Percentiles rank a stretch among this genome's conserved stretches.
These are phyloP conservation scores for Tephrocybe sp. DNA, from an alignment of 768 basidiomycete genomes.

Conservation along the genomic window DNA sequence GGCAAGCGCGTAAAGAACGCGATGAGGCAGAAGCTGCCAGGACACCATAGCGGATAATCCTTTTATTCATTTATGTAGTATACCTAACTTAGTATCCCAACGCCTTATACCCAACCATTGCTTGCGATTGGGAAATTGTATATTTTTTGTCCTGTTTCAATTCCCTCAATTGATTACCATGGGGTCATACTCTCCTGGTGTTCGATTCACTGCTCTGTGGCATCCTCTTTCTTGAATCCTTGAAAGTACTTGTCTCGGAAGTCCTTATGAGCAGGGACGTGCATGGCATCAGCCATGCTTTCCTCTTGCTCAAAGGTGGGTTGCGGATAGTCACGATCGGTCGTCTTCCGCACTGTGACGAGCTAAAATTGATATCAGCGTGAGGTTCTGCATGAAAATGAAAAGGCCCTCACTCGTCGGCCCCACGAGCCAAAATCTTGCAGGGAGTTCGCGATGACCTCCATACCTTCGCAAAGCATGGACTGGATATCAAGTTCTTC, in stretches of 20 bases:
- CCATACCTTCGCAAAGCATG: conserved; percentile 85
- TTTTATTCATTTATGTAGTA: too few relatives aligned
- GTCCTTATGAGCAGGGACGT: conserved; percentile 81
- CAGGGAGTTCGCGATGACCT: conserved; percentile 80
- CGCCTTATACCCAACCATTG: neutral
- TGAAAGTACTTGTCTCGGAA: conserved; percentile 89
- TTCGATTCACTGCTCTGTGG: neutral
- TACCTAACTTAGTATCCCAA: too few relatives aligned
- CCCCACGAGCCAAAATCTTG: conserved; percentile 98
- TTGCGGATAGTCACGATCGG: conserved; percentile 38
- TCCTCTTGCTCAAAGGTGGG: conserved; percentile 49
- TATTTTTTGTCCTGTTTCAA: neutral
- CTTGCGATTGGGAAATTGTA: neutral
- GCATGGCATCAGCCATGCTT: conserved; percentile 21
- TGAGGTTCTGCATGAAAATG: neutral
- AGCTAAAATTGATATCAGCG: conserved; percentile 45
- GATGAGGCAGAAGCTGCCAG: conserved; percentile 50
- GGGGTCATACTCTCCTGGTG: neutral
- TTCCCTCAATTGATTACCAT: neutral
- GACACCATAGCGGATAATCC: neutral
- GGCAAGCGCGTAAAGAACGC: conserved; percentile 57
- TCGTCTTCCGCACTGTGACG: conserved; percentile 83
- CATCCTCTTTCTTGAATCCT: conserved; percentile 57
- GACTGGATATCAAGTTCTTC: conserved; percentile 79
- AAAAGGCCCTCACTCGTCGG: conserved; percentile 59